Evolutionary conservation across 345 rosid species (phyloP).

Genomic region (Isatis tinctoria): DNA sequence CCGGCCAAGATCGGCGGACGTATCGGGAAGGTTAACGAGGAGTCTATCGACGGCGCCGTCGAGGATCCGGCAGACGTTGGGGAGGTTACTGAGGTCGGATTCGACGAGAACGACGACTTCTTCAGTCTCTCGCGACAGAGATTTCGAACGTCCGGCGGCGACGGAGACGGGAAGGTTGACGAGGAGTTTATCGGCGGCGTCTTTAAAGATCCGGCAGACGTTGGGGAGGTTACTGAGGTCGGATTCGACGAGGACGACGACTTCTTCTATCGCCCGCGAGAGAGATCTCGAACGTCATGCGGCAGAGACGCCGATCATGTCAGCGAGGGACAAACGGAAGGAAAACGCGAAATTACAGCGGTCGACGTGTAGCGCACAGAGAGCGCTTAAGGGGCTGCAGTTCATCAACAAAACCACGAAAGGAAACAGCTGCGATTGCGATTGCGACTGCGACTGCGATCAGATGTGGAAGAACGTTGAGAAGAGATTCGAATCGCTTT

Average conservation of each 20-base stretch:
- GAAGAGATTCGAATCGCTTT: conserved; percentile 50
- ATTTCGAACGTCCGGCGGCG: conserved; percentile 6
- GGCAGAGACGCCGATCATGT: conserved; percentile 9
- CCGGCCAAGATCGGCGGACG: conserved; percentile 2
- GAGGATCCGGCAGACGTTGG: conserved; percentile 53
- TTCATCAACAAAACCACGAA: conserved; percentile 60
- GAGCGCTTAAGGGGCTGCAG: conserved; percentile 73
- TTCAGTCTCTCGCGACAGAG: neutral
- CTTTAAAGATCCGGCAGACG: conserved; percentile 54
- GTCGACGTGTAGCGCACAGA: conserved; percentile 63
- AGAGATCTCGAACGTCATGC: conserved; percentile 26
- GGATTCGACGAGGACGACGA: conserved; percentile 44
- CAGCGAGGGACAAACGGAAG: conserved; percentile 58
- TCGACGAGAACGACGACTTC: conserved; percentile 47
- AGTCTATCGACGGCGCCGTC: conserved; percentile 53
- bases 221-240: conserved; percentile 57
- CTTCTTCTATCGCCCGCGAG: conserved; percentile 28
- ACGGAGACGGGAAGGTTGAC: conserved; percentile 14
- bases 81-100: conserved; percentile 53
- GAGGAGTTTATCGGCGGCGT: conserved; percentile 51
- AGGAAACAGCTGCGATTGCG: conserved; percentile 41
- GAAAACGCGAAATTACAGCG: conserved; percentile 57
- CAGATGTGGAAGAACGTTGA: conserved; percentile 76
- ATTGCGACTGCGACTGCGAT: conserved; percentile 46
- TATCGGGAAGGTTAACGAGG: conserved; percentile 32